A percentile compares a stretch with the other conserved stretches of the same genome.
These are phyloP conservation scores for Backusella parvicylindrica DNA, from an alignment of 192 early-diverging fungal species.

Conservation along the genomic window DNA sequence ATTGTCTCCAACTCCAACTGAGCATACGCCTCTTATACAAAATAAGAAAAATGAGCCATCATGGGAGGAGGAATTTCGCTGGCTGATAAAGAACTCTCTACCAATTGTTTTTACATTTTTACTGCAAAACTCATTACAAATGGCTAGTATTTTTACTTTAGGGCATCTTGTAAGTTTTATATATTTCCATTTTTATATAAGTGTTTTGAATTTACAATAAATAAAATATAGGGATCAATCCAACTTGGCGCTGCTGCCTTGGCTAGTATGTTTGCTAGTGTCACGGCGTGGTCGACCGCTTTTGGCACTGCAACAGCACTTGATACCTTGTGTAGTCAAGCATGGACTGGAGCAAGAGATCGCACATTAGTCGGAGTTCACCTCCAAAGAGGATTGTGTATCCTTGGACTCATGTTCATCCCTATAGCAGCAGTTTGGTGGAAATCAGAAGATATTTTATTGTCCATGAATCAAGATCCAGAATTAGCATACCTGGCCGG, in stretches of 20 bases:
- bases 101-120: slow-evolving; percentile 29
- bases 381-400: slow-evolving; percentile 47
- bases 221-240: slow-evolving; percentile 34
- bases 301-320: slow-evolving; percentile 71
- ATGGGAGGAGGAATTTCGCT: slow-evolving; percentile 12
- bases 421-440: slow-evolving; percentile 27
- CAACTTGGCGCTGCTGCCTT: slow-evolving; percentile 70
- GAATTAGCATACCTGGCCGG: slow-evolving; percentile 18
- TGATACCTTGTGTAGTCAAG: slow-evolving; percentile 74
- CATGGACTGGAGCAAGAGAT: slow-evolving; percentile 65
- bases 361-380: slow-evolving; percentile 65
- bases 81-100: slow-evolving; percentile 34
- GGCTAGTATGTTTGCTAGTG: slow-evolving; percentile 68
- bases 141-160: slow-evolving; percentile 24
- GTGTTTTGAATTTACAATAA: not conserved
- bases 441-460: slow-evolving; percentile 14
- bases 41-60: not conserved
- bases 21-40: not conserved
- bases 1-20: slow-evolving; percentile 3
- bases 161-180: slow-evolving; percentile 21
- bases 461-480: slow-evolving; percentile 24
- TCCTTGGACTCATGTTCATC: slow-evolving; percentile 30
- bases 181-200: not conserved
- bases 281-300: slow-evolving; percentile 62
- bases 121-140: slow-evolving; percentile 28